phyloP scores from a whole-genome alignment of 805 yeast genomes.

The Kluyveromyces lactis region DNA sequence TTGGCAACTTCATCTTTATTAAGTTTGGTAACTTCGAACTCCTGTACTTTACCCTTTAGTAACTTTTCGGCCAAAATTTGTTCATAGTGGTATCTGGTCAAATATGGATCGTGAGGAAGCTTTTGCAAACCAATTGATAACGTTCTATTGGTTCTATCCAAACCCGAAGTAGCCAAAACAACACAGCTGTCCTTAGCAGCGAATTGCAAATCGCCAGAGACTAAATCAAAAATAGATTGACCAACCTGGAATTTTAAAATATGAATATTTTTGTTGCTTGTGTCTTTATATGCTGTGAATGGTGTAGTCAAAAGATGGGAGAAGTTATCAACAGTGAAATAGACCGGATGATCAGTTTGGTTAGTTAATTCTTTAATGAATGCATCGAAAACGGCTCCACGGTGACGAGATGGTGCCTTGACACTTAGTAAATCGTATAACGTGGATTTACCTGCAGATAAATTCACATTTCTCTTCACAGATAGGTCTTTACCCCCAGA shows the following conservation, averaged over 20 bases:
- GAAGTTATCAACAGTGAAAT: constrained; percentile 67
- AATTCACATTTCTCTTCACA: constrained; percentile 20
- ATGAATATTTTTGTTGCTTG: constrained; percentile 47
- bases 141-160: constrained; percentile 44
- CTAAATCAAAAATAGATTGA: constrained; percentile 42
- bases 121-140: constrained; percentile 52
- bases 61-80: constrained; percentile 44
- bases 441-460: constrained; percentile 25
- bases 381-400: constrained; percentile 41
- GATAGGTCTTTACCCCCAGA: constrained; percentile 25
- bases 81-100: constrained; percentile 42
- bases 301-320: constrained; percentile 51
- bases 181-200: constrained; percentile 48
- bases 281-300: constrained; percentile 51
- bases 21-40: constrained; percentile 37
- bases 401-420: constrained; percentile 32
- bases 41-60: constrained; percentile 28
- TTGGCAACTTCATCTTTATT: constrained; percentile 36
- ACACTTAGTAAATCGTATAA: constrained; percentile 36
- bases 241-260: constrained; percentile 58
- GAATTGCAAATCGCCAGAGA: constrained; percentile 46
- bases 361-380: constrained; percentile 46
- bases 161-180: constrained; percentile 53
- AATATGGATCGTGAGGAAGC: constrained; percentile 47
- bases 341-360: constrained; percentile 48